These are phyloP conservation scores for Vaccinium myrtillus DNA, from an alignment of 148 eudicot genomes.

Conservation along the genomic window DNA sequence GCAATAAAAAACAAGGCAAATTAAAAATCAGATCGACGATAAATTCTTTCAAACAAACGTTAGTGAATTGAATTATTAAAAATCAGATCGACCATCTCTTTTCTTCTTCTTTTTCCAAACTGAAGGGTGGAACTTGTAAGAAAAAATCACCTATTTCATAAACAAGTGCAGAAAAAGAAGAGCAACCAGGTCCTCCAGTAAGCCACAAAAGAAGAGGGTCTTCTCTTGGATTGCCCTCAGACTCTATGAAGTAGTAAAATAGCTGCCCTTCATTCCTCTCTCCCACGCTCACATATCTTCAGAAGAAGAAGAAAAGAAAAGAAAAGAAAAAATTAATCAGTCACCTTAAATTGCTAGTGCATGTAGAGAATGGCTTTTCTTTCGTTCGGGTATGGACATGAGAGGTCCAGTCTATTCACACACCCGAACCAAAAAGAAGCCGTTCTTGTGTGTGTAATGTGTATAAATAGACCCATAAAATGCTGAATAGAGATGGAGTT, in stretches of 20 bases:
- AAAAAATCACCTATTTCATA: slow-evolving; percentile 16
- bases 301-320: no score
- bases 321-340: neutral
- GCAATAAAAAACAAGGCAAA: neutral
- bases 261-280: slow-evolving; percentile 20
- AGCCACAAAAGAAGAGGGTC: slow-evolving; percentile 33
- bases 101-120: neutral
- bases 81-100: neutral
- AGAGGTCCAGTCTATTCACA: neutral
- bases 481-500: neutral
- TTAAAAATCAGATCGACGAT: no score
- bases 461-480: neutral
- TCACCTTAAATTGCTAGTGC: neutral
- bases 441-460: neutral
- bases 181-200: slow-evolving; percentile 35
- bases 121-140: neutral
- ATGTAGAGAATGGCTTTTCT: neutral
- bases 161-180: slow-evolving; percentile 14
- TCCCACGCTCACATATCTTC: slow-evolving; percentile 22
- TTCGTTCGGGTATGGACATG: neutral
- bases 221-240: slow-evolving; percentile 15
- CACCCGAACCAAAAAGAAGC: neutral
- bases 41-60: no score
- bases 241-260: slow-evolving; percentile 30
- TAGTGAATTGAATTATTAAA: no score